These are phyloP conservation scores for Mycena amicta DNA, from an alignment of 768 basidiomycete species.

Conservation along the genomic window DNA sequence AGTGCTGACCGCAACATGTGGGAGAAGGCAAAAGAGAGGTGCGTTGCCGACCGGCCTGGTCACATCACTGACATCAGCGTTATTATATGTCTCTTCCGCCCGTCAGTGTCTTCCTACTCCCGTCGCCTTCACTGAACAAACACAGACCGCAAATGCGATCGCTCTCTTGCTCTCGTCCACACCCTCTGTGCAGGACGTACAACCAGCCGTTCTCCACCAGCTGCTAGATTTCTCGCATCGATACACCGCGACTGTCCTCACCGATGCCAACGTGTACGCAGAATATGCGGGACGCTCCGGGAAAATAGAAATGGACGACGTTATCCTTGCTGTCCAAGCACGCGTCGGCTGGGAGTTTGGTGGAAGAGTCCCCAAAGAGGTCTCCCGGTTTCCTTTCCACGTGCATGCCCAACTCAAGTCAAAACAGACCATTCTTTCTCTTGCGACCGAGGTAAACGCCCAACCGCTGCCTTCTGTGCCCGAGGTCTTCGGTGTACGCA, in stretches of 20 bases:
- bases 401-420: background rate
- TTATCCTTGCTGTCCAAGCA: slow-evolving; percentile 80
- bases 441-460: slow-evolving; percentile 83
- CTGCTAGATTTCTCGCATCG: slow-evolving; percentile 85
- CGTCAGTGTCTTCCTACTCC: slow-evolving; percentile 61
- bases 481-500: slow-evolving; percentile 83
- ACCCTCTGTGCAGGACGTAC: slow-evolving; percentile 82
- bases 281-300: slow-evolving; percentile 81
- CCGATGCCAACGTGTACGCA: slow-evolving; percentile 84
- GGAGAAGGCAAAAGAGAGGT: slow-evolving; percentile 27
- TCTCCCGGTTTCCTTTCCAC: slow-evolving; percentile 37
- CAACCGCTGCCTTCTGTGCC: slow-evolving; percentile 81
- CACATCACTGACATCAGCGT: background rate
- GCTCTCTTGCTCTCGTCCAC: slow-evolving; percentile 83
- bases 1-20: slow-evolving; percentile 74
- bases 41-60: background rate
- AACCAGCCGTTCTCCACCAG: slow-evolving; percentile 85
- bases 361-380: slow-evolving; percentile 87
- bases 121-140: no score
- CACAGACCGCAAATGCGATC: slow-evolving; percentile 83
- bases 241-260: slow-evolving; percentile 80
- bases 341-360: slow-evolving; percentile 93
- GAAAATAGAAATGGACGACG: slow-evolving; percentile 83
- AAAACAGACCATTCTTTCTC: slow-evolving; percentile 69
- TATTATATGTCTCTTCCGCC: no score